Evolutionary conservation across 1,139 yeast genomes (phyloP).

Genomic region (Lodderomyces pseudojiufengensis): DNA sequence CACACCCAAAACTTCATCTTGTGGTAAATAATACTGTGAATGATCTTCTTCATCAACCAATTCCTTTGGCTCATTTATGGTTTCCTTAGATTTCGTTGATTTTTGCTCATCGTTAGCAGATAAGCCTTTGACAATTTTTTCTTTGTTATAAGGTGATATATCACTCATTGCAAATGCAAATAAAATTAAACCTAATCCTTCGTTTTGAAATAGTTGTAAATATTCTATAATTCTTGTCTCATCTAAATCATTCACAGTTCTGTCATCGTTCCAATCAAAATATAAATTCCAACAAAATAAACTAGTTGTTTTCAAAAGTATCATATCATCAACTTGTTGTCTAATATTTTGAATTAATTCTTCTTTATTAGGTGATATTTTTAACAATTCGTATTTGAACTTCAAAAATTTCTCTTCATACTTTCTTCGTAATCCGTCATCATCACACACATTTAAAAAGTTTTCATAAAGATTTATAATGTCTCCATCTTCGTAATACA

Average conservation of each 20-base stretch:
- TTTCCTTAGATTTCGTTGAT: conserved; percentile 17
- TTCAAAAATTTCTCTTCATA: conserved; percentile 59
- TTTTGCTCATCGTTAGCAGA: conserved; percentile 3
- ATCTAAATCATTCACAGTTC: conserved; percentile 47
- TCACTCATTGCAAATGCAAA: conserved; percentile 63
- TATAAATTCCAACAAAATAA: conserved; percentile 70
- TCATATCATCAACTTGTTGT: conserved; percentile 68
- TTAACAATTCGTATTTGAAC: conserved; percentile 54
- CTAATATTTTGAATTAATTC: conserved; percentile 40
- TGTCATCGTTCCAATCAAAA: conserved; percentile 72
- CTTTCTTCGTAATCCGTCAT: conserved; percentile 57
- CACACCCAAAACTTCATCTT: conserved; percentile 52
- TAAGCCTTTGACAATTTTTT: conserved; percentile 18
- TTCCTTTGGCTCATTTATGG: conserved; percentile 18
- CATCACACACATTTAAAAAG: conserved; percentile 57
- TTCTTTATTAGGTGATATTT: conserved; percentile 37
- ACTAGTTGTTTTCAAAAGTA: conserved; percentile 59
- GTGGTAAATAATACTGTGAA: conserved; percentile 23
- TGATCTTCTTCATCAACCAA: conserved; percentile 17
- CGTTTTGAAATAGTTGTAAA: conserved; percentile 53
- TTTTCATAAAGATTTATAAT: conserved; percentile 52
- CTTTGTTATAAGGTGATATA: conserved; percentile 53
- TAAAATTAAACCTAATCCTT: conserved; percentile 62
- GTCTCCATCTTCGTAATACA: conserved; percentile 45
- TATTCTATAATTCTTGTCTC: conserved; percentile 45